Evolutionary conservation across 2,329 filamentous ascomycete genomes (phyloP), one percentile per base, ranked within the genome.

Genomic region (Chrysosphaeria jannelii): DNA sequence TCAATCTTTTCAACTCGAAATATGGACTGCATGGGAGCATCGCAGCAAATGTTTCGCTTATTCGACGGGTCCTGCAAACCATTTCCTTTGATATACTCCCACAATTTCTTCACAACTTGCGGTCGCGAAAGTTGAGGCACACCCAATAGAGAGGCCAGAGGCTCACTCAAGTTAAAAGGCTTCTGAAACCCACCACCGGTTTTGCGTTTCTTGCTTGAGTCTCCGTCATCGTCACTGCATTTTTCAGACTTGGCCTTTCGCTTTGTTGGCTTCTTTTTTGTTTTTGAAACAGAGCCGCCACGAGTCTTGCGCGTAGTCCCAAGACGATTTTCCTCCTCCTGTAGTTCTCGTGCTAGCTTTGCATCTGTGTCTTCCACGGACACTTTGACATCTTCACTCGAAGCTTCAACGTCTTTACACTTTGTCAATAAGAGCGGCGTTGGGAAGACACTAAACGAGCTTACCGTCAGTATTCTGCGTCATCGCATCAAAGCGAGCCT

Each of bases 71-170:
- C 79, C 44, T 97, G 85, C 5, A 97, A 61, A 19, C 78, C 59
- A 33, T 79, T 66, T 28, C 54, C 62, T 37, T 88, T 89, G 47
- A 97, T 89, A 39, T 97, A 78, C 30, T 70, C 67, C 85, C 85
- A 97, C 25, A 97, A 65, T 41, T 74, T 74, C 51, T 93, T 93
- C 35, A 97, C 85, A 0, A 81, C 81, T 42, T 93, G 78, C 0
- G 85, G 85, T 19, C 85, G 70, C 10, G 85, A 90, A 12, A 97
- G 59, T 65, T 90, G 60, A 8, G 58, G 49, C 37, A 72, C 67
- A 22, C 69, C 70, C 27, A 70, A 57, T 11, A 85, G 48, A 27
- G 64, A 63, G 2, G 66, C 55, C 13, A 85, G 53, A 8, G 67
- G 57, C 23, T 53, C 50, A 33, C 70, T 78, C 22, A 85, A 57